phyloP scores from a whole-genome alignment of 1,284 basidiomycete species.

The Ganoderma resinaceum region DNA sequence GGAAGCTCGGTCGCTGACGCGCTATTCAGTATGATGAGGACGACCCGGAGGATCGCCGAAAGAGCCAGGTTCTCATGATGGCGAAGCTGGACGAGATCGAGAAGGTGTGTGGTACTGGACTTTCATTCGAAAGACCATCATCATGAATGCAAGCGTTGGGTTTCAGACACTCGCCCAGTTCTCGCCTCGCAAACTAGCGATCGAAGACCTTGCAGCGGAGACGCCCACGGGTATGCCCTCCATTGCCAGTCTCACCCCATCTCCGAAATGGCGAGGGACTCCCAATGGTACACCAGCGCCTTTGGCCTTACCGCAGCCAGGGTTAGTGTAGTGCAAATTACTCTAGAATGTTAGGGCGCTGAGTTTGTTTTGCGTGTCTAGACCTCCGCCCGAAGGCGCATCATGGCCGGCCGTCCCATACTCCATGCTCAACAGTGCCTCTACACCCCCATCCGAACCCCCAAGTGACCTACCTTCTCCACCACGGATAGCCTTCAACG shows the following conservation, averaged over 20 bases:
- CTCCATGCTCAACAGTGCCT: conserved; percentile 35
- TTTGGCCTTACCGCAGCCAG: conserved; percentile 28
- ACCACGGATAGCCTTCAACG: conserved; percentile 71
- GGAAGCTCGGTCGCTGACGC: conserved; percentile 13
- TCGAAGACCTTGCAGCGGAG: conserved; percentile 54
- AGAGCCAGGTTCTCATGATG: conserved; percentile 74
- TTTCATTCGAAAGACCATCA: background rate
- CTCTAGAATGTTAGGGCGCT: conserved; percentile 27
- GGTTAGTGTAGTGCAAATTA: conserved; percentile 29
- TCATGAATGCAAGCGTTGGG: background rate
- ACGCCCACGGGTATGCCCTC: conserved; percentile 39
- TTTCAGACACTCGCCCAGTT: conserved; percentile 69
- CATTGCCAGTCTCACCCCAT: conserved; percentile 39
- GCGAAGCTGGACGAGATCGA: conserved; percentile 80
- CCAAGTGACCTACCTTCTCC: conserved; percentile 50
- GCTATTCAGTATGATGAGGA: conserved; percentile 62
- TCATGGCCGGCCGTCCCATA: conserved; percentile 49
- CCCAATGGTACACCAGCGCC: conserved; percentile 15
- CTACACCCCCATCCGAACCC: conserved; percentile 21
- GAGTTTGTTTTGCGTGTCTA: conserved; percentile 22
- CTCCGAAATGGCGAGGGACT: conserved; percentile 29
- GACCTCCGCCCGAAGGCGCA: conserved; percentile 32
- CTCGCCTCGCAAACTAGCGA: conserved; percentile 65
- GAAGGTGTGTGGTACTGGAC: conserved; percentile 50
- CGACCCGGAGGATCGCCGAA: conserved; percentile 73